Conservation (phyloP, 345 rosid genomes). For the Nasturtium officinale region DNA sequence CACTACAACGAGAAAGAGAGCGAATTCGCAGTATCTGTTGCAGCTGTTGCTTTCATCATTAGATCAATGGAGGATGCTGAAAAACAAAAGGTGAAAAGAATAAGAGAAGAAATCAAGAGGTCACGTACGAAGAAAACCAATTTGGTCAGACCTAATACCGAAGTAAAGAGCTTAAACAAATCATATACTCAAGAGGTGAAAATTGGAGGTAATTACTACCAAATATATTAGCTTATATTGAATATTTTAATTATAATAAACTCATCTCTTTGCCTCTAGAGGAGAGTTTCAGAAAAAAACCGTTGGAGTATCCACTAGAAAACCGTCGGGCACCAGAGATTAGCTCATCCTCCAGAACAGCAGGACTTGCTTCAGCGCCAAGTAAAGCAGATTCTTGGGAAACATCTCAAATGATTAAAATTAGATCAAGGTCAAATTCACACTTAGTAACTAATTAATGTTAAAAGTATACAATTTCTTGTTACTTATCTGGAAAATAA, state of each 20-base stretch:
- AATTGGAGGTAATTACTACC: conserved; percentile 37
- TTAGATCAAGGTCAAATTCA: conserved; percentile 49
- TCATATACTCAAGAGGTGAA: conserved; percentile 42
- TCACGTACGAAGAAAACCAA: conserved; percentile 30
- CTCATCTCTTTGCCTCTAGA: background rate
- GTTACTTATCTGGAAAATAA: conserved; percentile 1
- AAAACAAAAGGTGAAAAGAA: conserved; percentile 35
- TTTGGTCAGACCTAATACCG: conserved; percentile 22
- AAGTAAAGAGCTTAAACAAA: conserved; percentile 36
- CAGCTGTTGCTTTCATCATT: conserved; percentile 60
- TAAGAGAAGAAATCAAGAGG: conserved; percentile 47
- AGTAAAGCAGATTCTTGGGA: conserved; percentile 72
- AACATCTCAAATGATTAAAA: conserved; percentile 53
- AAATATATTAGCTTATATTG: background rate
- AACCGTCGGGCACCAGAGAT: conserved; percentile 1
- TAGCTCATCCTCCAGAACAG: conserved; percentile 35
- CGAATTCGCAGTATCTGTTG: conserved; percentile 61
- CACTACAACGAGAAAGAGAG: conserved; percentile 38
- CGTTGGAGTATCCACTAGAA: background rate
- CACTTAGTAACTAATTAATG: conserved; percentile 6
- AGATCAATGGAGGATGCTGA: conserved; percentile 50
- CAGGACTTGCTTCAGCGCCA: conserved; percentile 34
- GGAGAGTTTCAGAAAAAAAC: conserved; percentile 12
- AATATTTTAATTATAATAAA: background rate
- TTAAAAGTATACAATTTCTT: background rate